These are phyloP conservation scores for Neurospora sp. DNA, from an alignment of 495 filamentous ascomycete genomes.

Conservation along the genomic window DNA sequence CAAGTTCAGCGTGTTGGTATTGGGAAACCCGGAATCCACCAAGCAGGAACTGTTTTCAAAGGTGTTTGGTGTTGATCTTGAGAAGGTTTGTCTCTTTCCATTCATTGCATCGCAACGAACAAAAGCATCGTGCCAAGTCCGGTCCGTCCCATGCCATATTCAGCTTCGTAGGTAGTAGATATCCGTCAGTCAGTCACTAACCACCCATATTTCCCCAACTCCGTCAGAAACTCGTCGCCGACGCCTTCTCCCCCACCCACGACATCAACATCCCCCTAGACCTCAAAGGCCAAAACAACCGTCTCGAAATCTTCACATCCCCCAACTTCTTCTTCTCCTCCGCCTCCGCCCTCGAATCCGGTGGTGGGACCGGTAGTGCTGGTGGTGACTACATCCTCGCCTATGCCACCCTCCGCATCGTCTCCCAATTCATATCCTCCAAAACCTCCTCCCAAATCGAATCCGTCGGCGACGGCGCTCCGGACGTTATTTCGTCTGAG, in stretches of 20 bases:
- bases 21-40: slow-evolving; percentile 20
- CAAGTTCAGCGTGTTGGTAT: slow-evolving; percentile 17
- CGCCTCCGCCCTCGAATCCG: not conserved
- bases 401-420: not conserved
- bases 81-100: slow-evolving; percentile 6
- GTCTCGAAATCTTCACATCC: slow-evolving; percentile 13
- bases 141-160: too few relatives aligned
- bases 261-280: slow-evolving; percentile 12
- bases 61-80: slow-evolving; percentile 19
- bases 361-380: too few relatives aligned
- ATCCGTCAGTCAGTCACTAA: not conserved
- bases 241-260: slow-evolving; percentile 12
- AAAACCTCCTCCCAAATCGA: not conserved
- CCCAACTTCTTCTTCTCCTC: slow-evolving; percentile 13
- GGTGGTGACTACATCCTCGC: not conserved
- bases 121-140: too few relatives aligned
- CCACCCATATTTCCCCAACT: not conserved
- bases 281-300: slow-evolving; percentile 17
- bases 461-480: not conserved
- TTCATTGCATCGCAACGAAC: too few relatives aligned
- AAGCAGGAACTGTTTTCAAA: slow-evolving; percentile 20
- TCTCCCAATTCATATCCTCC: not conserved
- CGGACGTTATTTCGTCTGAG: not conserved
- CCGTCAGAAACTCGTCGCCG: slow-evolving; percentile 11
- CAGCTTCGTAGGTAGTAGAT: too few relatives aligned